Base-by-base conservation (phyloP, 805 yeast species). In the Wickerhamiella dianesei region DNA sequence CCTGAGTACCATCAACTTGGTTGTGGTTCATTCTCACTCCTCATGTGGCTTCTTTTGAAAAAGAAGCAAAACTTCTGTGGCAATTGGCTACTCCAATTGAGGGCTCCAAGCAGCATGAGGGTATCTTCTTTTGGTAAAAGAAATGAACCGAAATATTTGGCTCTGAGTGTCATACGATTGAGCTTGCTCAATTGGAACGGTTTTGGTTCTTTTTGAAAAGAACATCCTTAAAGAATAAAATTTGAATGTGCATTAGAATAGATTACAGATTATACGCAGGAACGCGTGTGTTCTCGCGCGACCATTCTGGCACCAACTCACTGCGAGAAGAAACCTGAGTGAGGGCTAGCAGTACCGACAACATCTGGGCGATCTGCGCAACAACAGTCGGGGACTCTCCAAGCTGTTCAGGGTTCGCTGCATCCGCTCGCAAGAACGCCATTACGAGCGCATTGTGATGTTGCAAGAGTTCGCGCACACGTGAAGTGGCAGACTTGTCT, bases 341-440 rank as follows among this genome's bases (percentile, higher is more conserved):
- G 40, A 79, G 60, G 0, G 80, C 66, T 37, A 77, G 71, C 44
- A 79, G 58, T 41, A 77, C 55, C 1, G 76, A 76, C 37, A 80
- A 71, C 20, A 79, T 62, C 40, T 72, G 70, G 16, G 79, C 79
- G 50, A 79, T 64, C 3, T 57, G 59, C 14, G 61, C 66, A 3
- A 61, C 61, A 14, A 55, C 56, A 42, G 56, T 56, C n/a, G 41
- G 35, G 25, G 41, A 21, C 25, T 18, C 41, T 5, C 25, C 41
- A 39, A 21, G 21, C n/a, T 14, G 25, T 6, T 18, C 41, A 14
- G 41, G 41, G 41, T 47, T 54, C 6, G 56, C 58, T 14, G 60
- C 62, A 50, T 78, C 84, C 50, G 77, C 71, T 57, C 79, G 80
- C 62, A 81, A 60, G 1, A 80, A 69, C 2, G 86, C 83, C 42